phyloP scores from a whole-genome alignment of 371 early-diverging fungal genomes.

The Mortierella sp. region DNA sequence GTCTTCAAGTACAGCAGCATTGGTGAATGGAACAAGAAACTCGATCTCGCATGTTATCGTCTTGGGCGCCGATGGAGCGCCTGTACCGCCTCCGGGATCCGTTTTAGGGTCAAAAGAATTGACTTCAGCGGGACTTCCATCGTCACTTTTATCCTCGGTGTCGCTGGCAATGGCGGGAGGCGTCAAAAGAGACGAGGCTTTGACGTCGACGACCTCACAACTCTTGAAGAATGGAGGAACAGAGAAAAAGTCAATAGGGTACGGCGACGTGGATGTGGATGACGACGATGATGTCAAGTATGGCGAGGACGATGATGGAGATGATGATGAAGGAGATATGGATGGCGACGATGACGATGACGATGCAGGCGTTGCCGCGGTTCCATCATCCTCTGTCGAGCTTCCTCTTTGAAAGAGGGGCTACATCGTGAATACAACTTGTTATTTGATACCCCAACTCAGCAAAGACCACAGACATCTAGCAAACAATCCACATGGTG shows the following conservation, averaged over 20 bases:
- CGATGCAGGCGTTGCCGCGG: slow-evolving; percentile 49
- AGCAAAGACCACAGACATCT: background rate
- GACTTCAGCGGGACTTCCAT: background rate
- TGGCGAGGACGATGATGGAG: slow-evolving; percentile 52
- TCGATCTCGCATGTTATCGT: slow-evolving; percentile 38
- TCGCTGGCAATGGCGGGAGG: background rate
- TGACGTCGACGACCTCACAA: background rate
- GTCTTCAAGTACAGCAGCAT: slow-evolving; percentile 24
- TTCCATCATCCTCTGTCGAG: slow-evolving; percentile 51
- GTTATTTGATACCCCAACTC: slow-evolving; percentile 2
- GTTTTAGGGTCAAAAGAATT: background rate
- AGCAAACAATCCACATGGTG: background rate
- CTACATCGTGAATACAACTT: background rate
- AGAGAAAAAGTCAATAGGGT: slow-evolving; percentile 21
- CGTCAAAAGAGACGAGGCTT: background rate
- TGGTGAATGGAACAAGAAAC: slow-evolving; percentile 32
- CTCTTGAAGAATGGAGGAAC: slow-evolving; percentile 1
- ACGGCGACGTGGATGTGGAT: slow-evolving; percentile 55
- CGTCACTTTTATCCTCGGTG: background rate
- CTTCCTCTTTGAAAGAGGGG: slow-evolving; percentile 22
- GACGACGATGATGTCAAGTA: slow-evolving; percentile 57
- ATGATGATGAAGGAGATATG: slow-evolving; percentile 45
- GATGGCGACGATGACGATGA: slow-evolving; percentile 51
- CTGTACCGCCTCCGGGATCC: slow-evolving; percentile 10
- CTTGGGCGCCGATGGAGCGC: slow-evolving; percentile 22